Base-by-base conservation (phyloP, 2,329 filamentous ascomycete genomes). In the Fusarium robinianum region DNA sequence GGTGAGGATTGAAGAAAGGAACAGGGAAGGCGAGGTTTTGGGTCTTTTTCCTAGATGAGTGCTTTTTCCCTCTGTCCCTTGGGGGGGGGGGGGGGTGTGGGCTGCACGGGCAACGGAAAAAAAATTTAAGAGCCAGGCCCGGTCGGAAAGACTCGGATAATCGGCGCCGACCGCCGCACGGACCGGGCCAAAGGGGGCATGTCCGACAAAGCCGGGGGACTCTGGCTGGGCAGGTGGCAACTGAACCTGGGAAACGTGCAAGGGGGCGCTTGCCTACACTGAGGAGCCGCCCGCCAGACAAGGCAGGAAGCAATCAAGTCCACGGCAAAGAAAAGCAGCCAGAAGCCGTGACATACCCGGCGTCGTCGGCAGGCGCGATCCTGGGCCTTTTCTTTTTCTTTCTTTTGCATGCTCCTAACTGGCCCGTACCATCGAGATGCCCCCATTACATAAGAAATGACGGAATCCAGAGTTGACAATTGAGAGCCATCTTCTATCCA, bases 61-160 rank as follows among this genome's bases (percentile, higher is more conserved):
- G 51, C 60, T 63, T 63, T 61, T 63, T 57, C 56, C 46, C 41
- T 29, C 31, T 38, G 34, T 37, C 51, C 40, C 32, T 41, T 21
- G 42, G 47, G 41, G 26, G 30, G 35, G 26, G 42, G 41, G 32
- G 33, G 46, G 46, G n/a, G n/a, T n/a, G n/a, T n/a, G n/a, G n/a
- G n/a, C n/a, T n/a, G n/a, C n/a, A n/a, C n/a, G n/a, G n/a, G n/a
- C n/a, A n/a, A n/a, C n/a, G n/a, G 46, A 42, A 53, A 58, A 55
- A 55, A 51, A 61, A 53, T 57, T 50, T 44, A 50, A 57, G 52
- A 53, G 50, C 40, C 42, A 16, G 47, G 34, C 30, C 26, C 29
- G 41, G 41, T 63, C 60, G 60, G 60, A 52, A 63, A 63, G 53
- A 63, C 48, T 63, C 60, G 60, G 60, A 63, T 63, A 63, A 61